A percentile compares a stretch with the other conserved stretches of the same genome.
phyloP scores from a whole-genome alignment of 306 rosid genomes.

The Lathyrus oleraceus region DNA sequence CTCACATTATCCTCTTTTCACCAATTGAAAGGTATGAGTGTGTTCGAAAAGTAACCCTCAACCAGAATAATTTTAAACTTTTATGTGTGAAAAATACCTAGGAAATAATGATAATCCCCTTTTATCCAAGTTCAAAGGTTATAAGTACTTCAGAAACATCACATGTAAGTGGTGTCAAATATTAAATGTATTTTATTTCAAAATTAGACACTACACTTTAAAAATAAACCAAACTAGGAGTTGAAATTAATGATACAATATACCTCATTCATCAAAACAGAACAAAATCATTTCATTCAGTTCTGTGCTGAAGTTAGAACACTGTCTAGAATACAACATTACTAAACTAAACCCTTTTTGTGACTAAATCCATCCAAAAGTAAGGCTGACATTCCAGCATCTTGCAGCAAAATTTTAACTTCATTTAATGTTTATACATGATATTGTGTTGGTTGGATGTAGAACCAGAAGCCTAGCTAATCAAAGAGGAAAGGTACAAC shows the following conservation, averaged over 20 bases:
- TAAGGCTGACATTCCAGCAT: slow-evolving; percentile 31
- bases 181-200: not conserved
- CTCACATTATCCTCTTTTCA: no score
- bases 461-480: slow-evolving; percentile 30
- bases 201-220: not conserved
- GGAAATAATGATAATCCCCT: no score
- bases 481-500: slow-evolving; percentile 59
- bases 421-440: slow-evolving; percentile 56
- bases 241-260: not conserved
- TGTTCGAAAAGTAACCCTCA: no score
- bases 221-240: not conserved
- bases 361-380: slow-evolving; percentile 26
- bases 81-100: no score
- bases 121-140: no score
- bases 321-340: slow-evolving; percentile 3
- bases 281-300: not conserved
- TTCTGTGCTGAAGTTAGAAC: not conserved
- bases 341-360: not conserved
- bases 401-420: slow-evolving; percentile 54
- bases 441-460: not conserved
- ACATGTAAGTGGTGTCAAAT: not conserved
- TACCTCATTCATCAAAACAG: not conserved
- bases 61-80: no score
- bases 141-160: no score
- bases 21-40: no score